Conservation (phyloP, 306 rosid species). For the Benincasa hispida region DNA sequence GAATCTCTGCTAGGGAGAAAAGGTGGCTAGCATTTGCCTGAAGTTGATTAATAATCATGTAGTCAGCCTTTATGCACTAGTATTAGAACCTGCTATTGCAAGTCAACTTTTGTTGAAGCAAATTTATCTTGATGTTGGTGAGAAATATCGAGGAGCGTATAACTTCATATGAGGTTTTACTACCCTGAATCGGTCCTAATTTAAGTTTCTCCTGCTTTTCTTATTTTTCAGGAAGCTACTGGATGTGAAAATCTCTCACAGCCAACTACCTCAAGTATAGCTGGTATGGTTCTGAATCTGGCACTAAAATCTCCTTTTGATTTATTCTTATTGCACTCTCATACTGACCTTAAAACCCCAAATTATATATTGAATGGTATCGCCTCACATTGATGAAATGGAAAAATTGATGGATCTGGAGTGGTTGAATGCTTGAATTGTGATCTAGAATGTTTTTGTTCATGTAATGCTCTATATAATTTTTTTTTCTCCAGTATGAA, state of each 20-base stretch:
- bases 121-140: not conserved
- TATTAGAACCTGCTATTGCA: not conserved
- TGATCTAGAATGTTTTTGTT: not conserved
- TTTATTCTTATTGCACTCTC: not conserved
- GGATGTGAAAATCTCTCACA: conserved; percentile 22
- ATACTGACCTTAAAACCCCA: not conserved
- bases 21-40: too few species aligned
- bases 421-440: not conserved
- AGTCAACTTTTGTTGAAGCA: not conserved
- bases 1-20: not conserved
- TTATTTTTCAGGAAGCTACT: conserved; percentile 40
- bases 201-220: conserved; percentile 1
- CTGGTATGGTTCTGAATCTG: conserved; percentile 31
- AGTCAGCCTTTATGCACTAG: not conserved
- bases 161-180: not conserved
- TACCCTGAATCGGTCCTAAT: not conserved
- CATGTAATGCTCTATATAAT: not conserved
- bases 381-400: not conserved
- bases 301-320: not conserved
- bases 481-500: not conserved
- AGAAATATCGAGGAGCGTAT: not conserved
- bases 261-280: conserved; percentile 21
- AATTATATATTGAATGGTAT: not conserved
- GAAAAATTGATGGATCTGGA: not conserved
- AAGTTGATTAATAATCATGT: not conserved